Conservation (phyloP, 805 yeast species). For the Middelhovenomyces tepae region DNA sequence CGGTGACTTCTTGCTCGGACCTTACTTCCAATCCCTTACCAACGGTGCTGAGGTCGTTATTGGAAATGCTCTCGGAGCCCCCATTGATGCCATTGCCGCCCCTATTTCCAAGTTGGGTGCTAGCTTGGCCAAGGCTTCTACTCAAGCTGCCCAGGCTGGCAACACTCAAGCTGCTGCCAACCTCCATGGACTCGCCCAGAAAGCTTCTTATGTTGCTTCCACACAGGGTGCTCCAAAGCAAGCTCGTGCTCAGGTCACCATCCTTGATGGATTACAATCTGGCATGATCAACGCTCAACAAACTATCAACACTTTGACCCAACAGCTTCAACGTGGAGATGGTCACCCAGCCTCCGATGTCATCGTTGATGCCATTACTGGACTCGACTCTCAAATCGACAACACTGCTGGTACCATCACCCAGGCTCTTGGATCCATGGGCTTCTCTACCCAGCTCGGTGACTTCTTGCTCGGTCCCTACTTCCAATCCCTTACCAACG, state of each 20-base stretch:
- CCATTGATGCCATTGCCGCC: slow-evolving; percentile 9
- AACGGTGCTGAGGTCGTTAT: slow-evolving; percentile 19
- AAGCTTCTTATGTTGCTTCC: neutral
- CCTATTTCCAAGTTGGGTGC: slow-evolving; percentile 7
- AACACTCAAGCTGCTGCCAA: neutral
- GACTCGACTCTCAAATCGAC: slow-evolving; percentile 28
- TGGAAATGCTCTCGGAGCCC: slow-evolving; percentile 15
- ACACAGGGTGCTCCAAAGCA: neutral
- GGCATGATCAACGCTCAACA: slow-evolving; percentile 17
- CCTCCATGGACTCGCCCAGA: neutral
- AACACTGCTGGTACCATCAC: slow-evolving; percentile 20
- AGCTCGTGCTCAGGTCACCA: neutral
- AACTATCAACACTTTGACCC: slow-evolving; percentile 8
- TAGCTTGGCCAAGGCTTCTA: neutral
- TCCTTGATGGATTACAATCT: slow-evolving; percentile 8
- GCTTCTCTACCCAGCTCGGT: slow-evolving; percentile 19
- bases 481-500: slow-evolving; percentile 25
- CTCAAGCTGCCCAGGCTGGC: neutral
- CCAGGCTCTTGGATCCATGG: slow-evolving; percentile 17
- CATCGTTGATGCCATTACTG: slow-evolving; percentile 20
- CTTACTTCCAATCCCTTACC: slow-evolving; percentile 16
- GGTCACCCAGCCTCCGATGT: slow-evolving; percentile 12
- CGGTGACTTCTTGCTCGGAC: slow-evolving; percentile 13
- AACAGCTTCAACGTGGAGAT: neutral
- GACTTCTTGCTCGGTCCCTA: slow-evolving; percentile 20